Conservation (phyloP, 306 rosid species). For the Dalbergia cultrata region DNA sequence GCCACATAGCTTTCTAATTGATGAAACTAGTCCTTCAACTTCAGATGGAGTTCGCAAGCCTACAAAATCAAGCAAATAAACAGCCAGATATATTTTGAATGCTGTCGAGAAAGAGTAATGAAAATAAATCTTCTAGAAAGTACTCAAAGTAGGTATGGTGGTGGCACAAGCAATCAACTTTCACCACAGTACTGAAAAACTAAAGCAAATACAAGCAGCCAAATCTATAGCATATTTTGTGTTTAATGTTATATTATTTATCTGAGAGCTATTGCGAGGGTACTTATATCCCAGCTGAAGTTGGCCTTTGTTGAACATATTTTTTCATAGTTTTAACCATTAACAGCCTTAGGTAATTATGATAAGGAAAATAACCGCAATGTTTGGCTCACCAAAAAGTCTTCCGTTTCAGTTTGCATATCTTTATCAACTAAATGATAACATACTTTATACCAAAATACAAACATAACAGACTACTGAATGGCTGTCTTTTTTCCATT, state of each 20-base stretch:
- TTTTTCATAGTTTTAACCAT: slow-evolving; percentile 7
- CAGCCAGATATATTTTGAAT: slow-evolving; percentile 39
- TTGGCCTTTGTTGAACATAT: slow-evolving; percentile 1
- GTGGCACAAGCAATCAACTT: slow-evolving; percentile 20
- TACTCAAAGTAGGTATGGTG: background rate
- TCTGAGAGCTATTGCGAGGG: slow-evolving; percentile 12
- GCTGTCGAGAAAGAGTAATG: slow-evolving; percentile 22
- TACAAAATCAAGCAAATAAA: slow-evolving; percentile 55
- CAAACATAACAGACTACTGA: slow-evolving; percentile 2
- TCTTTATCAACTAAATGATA: background rate
- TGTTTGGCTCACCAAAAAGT: slow-evolving; percentile 1
- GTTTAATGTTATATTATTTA: slow-evolving; percentile 33
- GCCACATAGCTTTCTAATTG: slow-evolving; percentile 78
- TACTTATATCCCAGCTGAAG: background rate
- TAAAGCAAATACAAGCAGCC: slow-evolving; percentile 22
- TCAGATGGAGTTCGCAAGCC: slow-evolving; percentile 68
- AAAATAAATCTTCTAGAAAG: slow-evolving; percentile 31
- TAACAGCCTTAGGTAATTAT: slow-evolving; percentile 15
- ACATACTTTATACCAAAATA: background rate
- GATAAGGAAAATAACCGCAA: slow-evolving; percentile 13
- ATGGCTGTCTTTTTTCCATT: slow-evolving; percentile 30
- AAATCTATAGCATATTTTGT: slow-evolving; percentile 14
- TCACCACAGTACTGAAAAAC: slow-evolving; percentile 17
- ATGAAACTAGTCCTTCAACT: slow-evolving; percentile 73
- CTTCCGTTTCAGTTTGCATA: background rate